phyloP scores from a whole-genome alignment of 2,329 filamentous ascomycete species.

The Myriosclerotinia scirpicola region DNA sequence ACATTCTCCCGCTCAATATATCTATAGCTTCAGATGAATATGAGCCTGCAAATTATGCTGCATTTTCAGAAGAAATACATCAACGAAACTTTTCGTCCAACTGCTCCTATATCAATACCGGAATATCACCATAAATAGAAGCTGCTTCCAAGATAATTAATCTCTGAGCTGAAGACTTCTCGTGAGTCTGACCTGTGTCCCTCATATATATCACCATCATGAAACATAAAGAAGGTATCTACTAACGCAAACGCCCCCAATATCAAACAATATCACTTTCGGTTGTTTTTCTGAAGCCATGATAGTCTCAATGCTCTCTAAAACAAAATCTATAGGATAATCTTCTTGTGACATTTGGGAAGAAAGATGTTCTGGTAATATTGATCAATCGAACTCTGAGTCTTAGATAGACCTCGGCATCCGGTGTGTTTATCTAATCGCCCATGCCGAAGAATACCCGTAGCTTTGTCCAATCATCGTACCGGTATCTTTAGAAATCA shows the following conservation, averaged over 20 bases:
- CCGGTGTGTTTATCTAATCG: neutral
- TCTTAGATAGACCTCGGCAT: conserved; percentile 14
- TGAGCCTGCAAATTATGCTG: neutral
- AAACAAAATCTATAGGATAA: conserved; percentile 36
- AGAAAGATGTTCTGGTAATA: conserved; percentile 6
- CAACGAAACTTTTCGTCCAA: neutral
- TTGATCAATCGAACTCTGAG: neutral
- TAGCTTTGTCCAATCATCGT: neutral
- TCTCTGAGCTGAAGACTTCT: neutral
- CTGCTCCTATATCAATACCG: neutral
- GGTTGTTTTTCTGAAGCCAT: conserved; percentile 53
- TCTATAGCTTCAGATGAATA: too few species aligned
- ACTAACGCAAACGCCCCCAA: conserved; percentile 94
- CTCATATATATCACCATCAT: neutral
- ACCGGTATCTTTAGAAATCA: neutral
- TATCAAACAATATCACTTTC: conserved; percentile 74
- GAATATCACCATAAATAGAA: neutral
- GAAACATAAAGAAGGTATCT: conserved; percentile 14
- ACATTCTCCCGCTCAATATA: neutral
- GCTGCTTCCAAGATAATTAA: neutral
- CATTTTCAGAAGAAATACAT: too few species aligned
- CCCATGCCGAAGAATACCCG: neutral
- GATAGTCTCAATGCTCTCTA: conserved; percentile 37
- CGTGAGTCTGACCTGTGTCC: neutral
- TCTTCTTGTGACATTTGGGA: conserved; percentile 38